Conservation (phyloP, 305 asterid species). For the Fraxinus angustifolia region DNA sequence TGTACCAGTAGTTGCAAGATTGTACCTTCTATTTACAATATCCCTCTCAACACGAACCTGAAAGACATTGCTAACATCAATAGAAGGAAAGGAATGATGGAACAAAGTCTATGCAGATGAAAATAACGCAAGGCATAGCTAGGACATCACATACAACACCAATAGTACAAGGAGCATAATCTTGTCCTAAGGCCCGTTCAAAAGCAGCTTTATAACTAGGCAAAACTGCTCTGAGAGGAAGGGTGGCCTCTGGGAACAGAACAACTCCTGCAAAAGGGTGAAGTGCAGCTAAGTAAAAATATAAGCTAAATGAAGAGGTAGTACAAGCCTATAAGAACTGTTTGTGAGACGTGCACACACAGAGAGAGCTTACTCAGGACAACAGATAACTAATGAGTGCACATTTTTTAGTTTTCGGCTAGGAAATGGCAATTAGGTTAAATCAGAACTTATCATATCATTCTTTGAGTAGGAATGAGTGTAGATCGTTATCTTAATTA, state of each 20-base stretch:
- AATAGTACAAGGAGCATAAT: slow-evolving; percentile 66
- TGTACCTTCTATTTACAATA: slow-evolving; percentile 40
- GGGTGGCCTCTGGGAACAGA: slow-evolving; percentile 87
- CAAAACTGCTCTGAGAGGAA: slow-evolving; percentile 76
- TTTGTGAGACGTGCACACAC: not conserved
- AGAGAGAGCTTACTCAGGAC: slow-evolving; percentile 14
- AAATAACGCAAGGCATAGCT: slow-evolving; percentile 8
- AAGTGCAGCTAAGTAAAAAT: slow-evolving; percentile 12
- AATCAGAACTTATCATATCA: not conserved
- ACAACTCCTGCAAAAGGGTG: slow-evolving; percentile 55
- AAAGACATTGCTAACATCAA: slow-evolving; percentile 26
- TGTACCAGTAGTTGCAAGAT: slow-evolving; percentile 67
- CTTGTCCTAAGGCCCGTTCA: slow-evolving; percentile 71
- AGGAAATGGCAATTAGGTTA: not conserved
- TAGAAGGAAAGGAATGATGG: slow-evolving; percentile 11
- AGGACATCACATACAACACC: slow-evolving; percentile 68
- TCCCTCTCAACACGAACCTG: slow-evolving; percentile 74
- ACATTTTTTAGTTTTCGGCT: not conserved
- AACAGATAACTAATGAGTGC: slow-evolving; percentile 2
- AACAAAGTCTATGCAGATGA: not conserved
- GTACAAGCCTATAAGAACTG: not conserved
- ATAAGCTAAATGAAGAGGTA: slow-evolving; percentile 15
- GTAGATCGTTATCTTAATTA: not conserved
- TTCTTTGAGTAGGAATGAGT: slow-evolving; percentile 14
- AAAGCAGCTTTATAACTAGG: slow-evolving; percentile 69